Evolutionary conservation across 148 eudicot species (phyloP), one percentile per base, ranked within the genome.

Genomic region (Rhododendron williamsianum): DNA sequence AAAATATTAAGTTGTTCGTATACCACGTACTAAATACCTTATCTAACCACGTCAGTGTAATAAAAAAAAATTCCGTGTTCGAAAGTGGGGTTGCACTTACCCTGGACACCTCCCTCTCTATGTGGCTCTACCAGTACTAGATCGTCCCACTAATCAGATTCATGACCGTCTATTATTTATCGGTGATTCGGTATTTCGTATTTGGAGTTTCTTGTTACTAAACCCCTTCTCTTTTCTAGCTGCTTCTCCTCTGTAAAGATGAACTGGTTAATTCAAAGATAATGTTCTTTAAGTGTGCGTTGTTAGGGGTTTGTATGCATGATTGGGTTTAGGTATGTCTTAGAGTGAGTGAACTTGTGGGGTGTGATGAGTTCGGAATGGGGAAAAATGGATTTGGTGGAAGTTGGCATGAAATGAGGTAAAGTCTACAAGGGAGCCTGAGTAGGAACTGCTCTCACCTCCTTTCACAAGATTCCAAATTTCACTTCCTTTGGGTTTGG

Each of bases 381-480:
- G 45, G 81, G 27, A 19, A 23, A 69, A 88, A 27, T 86, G 90
- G 88, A 69, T 85, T 88, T 86, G 92, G 91, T 90, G 83, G 76
- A 78, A 82, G 89, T 82, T 82, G 90, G 90, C 87, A 88, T 65
- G 91, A 86, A 54, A 90, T 51, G 84, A 23, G 51, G 27, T 2
- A 35, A 78, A 77, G 80, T 85, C 80, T 67, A 41, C n/a, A 76
- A 13, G 80, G 30, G 38, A 83, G 76, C 63, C 60, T 56, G 25
- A 82, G 87, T 77, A 76, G 82, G 54, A 27, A 49, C 21, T 81
- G 80, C 85, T 93, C 86, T 87, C 82, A 63, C 91, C 91, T 77
- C 91, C 94, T 16, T 88, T 83, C 67, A 88, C 92, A 88, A 91
- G 92, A 89, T 49, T 83, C 88, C 91, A 91, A 89, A 48, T 81